Conservation (phyloP, 805 yeast genomes). For the Starmerella potacharoeniae region DNA sequence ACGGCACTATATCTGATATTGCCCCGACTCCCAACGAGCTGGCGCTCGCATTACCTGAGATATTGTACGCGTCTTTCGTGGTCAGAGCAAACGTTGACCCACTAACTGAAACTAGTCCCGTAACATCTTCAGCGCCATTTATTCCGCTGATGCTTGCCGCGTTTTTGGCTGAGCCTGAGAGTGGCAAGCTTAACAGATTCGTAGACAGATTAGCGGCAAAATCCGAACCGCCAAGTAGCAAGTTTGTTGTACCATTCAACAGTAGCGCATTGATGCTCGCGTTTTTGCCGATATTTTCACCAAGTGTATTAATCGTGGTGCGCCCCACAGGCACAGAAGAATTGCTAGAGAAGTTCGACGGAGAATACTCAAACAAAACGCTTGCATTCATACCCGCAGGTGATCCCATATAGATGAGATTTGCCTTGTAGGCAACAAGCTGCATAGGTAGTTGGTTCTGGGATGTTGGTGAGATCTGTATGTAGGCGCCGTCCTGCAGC, state of each 20-base stretch:
- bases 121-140: conserved; percentile 28
- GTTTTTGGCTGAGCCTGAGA: neutral
- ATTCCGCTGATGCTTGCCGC: neutral
- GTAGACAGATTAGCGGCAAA: conserved; percentile 13
- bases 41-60: neutral
- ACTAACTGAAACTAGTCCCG: conserved; percentile 40
- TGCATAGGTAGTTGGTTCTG: conserved; percentile 31
- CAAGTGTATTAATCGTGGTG: conserved; percentile 35
- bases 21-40: conserved; percentile 17
- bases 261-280: conserved; percentile 33
- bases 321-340: conserved; percentile 34
- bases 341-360: conserved; percentile 46
- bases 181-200: conserved; percentile 4
- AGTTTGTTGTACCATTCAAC: conserved; percentile 25
- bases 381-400: conserved; percentile 30
- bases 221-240: conserved; percentile 43
- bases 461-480: conserved; percentile 25
- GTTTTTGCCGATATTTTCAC: conserved; percentile 30
- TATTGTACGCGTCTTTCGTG: neutral
- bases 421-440: conserved; percentile 62
- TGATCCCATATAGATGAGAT: conserved; percentile 33
- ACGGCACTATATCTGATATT: conserved; percentile 12
- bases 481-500: conserved; percentile 36
- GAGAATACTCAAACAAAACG: conserved; percentile 61
- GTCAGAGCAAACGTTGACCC: conserved; percentile 26